Base-by-base conservation (phyloP, 2,329 filamentous ascomycete genomes). In the Trichoderma aggressivum region DNA sequence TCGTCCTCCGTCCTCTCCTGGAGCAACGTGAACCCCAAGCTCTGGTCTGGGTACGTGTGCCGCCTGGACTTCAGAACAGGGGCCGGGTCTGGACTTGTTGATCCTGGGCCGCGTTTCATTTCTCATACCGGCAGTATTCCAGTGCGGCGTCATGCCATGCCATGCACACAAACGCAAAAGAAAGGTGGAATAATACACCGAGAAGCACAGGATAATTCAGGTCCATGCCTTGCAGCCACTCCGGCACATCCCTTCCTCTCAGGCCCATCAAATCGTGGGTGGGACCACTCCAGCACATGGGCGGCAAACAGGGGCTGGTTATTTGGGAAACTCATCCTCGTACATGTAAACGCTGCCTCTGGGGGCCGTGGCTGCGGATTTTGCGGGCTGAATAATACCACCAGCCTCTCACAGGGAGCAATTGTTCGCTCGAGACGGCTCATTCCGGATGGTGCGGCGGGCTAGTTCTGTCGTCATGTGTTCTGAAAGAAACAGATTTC, bases 281-380 rank as follows among this genome's bases (percentile, higher is more conserved):
- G 67, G 59, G 58, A 30, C 67, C 18, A 14, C 39, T 36, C 67
- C n/a, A 62, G 58, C 58, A 70, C 67, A 70, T 55, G 67, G 43
- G 66, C 66, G 66, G 66, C 43, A 69, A 28, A 60, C 66, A 59
- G 66, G 61, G 61, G 62, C 62, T 36, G 47, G 26, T 65, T 36
- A 65, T 39, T 65, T 61, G 58, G 67, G 30, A 58, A 47, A 26
- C 50, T 56, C 62, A 65, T 53, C 30, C 10, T 63, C 24, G 26
- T 62, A 62, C 39, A 21, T 50, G 43, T 50, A 50, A 12, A 50
- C 43, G 43, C 43, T 50, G 10, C 24, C 32, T 66, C 47, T 26
- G 50, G 50, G 43, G 43, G 21, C 30, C n/a, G n/a, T 36, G 62
- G 47, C 30, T 65, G 62, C 62, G 62, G 47, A 39, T 53, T 65